A percentile compares a stretch with the other conserved stretches of the same genome.
Conservation (phyloP, 1,284 basidiomycete genomes). For the Ganoderma lucidum region DNA sequence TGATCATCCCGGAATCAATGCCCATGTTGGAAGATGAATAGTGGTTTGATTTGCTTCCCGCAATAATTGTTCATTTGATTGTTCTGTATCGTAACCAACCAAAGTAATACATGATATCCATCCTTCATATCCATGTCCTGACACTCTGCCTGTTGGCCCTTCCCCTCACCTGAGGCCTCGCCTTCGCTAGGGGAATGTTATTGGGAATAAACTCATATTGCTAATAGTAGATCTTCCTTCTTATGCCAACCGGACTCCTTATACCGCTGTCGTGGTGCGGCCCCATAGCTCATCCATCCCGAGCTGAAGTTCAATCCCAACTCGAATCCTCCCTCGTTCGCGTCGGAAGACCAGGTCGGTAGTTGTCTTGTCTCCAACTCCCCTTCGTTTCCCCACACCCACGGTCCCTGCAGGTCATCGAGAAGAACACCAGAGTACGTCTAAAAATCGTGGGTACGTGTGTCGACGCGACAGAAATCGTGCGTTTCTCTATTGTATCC, state of each 20-base stretch:
- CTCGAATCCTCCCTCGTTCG: conserved; percentile 91
- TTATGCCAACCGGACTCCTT: not conserved
- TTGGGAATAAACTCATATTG: not conserved
- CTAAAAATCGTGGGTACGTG: conserved; percentile 97
- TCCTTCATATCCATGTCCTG: too few species aligned
- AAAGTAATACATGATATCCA: too few species aligned
- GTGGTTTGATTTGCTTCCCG: too few species aligned
- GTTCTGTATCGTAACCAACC: too few species aligned
- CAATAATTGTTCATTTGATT: too few species aligned
- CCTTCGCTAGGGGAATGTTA: too few species aligned
- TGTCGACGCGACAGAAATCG: conserved; percentile 97
- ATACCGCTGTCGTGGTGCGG: not conserved
- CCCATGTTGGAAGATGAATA: too few species aligned
- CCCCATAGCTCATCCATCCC: conserved; percentile 84
- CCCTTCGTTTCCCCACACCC: conserved; percentile 10
- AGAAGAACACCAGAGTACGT: conserved; percentile 92
- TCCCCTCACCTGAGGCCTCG: too few species aligned
- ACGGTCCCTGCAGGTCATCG: conserved; percentile 70
- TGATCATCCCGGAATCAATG: too few species aligned
- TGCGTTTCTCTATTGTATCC: conserved; percentile 49
- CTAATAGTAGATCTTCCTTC: conserved; percentile 5
- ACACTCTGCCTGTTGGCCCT: too few species aligned
- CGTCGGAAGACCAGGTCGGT: conserved; percentile 85
- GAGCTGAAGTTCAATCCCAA: conserved; percentile 94
- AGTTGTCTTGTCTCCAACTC: conserved; percentile 6